Evolutionary conservation across 495 filamentous ascomycete genomes (phyloP).

Genomic region (Cercophora sp.): DNA sequence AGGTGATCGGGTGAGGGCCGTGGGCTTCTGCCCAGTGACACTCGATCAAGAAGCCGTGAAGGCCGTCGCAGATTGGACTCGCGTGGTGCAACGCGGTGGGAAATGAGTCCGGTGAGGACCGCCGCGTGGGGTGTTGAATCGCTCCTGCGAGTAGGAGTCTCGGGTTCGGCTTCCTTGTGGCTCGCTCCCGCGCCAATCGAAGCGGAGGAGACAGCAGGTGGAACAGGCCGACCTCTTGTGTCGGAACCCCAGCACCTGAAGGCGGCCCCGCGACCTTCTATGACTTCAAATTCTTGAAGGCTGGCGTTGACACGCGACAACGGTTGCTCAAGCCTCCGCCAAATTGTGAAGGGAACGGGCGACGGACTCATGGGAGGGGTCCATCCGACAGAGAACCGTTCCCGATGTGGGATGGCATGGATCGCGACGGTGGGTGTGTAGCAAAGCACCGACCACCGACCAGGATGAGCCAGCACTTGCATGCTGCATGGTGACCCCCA

Average conservation of each 20-base stretch:
- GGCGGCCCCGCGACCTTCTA: background rate
- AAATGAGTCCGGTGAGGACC: slow-evolving; percentile 7
- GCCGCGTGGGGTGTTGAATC: slow-evolving; percentile 12
- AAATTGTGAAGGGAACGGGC: too few species aligned
- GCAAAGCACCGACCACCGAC: slow-evolving; percentile 11
- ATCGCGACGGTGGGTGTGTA: background rate
- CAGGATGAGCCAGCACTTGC: slow-evolving; percentile 19
- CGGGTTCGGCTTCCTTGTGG: slow-evolving; percentile 5
- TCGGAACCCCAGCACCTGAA: too few species aligned
- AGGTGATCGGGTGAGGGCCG: background rate
- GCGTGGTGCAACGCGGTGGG: slow-evolving; percentile 5
- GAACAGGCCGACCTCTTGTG: background rate
- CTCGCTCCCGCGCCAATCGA: background rate
- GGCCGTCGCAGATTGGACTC: slow-evolving; percentile 6
- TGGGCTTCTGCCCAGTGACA: too few species aligned
- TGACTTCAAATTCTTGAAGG: too few species aligned
- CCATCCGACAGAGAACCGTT: background rate
- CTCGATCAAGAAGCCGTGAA: too few species aligned
- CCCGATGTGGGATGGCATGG: slow-evolving; percentile 4
- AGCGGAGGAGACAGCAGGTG: background rate
- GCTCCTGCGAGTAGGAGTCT: background rate
- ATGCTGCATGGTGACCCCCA: slow-evolving; percentile 21
- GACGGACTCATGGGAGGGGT: too few species aligned
- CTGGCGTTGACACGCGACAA: too few species aligned
- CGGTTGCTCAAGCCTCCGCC: too few species aligned